phyloP scores from a whole-genome alignment of 129 eudicot genomes.

The Flaveria sonorensis region DNA sequence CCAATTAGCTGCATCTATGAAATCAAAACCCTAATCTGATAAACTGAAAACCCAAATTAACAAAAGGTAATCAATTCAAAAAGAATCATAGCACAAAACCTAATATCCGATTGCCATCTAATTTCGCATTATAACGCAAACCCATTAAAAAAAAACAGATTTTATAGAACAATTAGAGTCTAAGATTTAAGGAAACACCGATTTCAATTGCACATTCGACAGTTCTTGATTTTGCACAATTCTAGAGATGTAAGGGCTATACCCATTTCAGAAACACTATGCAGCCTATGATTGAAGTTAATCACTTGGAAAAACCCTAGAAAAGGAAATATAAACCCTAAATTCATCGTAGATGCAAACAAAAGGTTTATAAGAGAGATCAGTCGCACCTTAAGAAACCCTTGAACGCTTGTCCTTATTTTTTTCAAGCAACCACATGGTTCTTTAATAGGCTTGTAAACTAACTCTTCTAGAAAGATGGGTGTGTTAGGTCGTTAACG shows the following conservation, averaged over 20 bases:
- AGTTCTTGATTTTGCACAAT: background rate
- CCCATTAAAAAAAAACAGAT: background rate
- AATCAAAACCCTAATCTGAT: background rate
- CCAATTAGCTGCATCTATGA: background rate
- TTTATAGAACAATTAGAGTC: background rate
- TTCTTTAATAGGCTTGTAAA: no score
- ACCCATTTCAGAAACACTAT: background rate
- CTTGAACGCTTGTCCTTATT: background rate
- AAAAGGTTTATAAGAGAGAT: background rate
- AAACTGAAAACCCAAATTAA: background rate
- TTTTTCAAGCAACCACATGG: background rate
- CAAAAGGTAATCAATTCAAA: background rate
- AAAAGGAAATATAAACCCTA: conserved; percentile 2
- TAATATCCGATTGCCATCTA: background rate
- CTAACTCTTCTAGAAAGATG: no score
- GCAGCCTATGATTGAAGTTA: background rate
- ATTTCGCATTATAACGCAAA: background rate
- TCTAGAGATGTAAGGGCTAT: background rate
- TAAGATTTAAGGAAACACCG: no score
- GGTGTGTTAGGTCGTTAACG: no score
- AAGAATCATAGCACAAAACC: background rate
- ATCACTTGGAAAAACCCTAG: conserved; percentile 5
- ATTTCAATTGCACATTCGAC: background rate
- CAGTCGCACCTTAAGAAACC: conserved; percentile 7
- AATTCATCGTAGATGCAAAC: background rate